Evolutionary conservation across 305 asterid genomes (phyloP), one percentile per base, ranked within the genome.

Genomic region (Withania somnifera): DNA sequence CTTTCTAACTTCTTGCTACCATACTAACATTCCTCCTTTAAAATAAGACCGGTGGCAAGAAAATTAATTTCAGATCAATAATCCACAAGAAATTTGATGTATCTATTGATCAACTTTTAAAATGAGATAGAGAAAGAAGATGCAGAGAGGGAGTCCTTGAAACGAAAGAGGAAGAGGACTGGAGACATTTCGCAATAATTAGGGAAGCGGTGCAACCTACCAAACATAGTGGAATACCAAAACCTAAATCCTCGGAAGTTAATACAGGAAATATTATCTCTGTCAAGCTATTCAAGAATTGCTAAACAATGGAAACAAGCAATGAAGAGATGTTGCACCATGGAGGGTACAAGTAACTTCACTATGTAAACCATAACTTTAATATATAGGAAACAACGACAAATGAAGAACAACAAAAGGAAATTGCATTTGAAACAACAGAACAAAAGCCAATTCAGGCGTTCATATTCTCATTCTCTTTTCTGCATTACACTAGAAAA

Each of bases 401-500:
- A 75, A 64, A 75, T 2, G 26, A 75, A 15, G 22, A 50, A 75
- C 40, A 50, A 26, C 6, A 75, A 50, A 50, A 71, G 40, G 79
- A 32, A 28, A 75, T 45, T 75, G 26, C 79, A 75, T 17, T 75
- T 50, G 42, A 75, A 73, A 75, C 61, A 75, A 26, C 9, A 75
- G 22, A 50, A 50, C 61, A 75, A 50, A 50, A 75, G 10, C 45
- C 45, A 47, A 50, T 75, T 75, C 5, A 47, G 28, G 45, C 28
- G 79, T 75, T 75, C 79, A 50, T 50, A 75, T 50, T 50, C 45
- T 75, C 61, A 75, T 75, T 75, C 61, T 50, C 61, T 75, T 71
- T 10, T 8, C 61, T 24, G 7, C 61, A 15, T 50, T 75, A 75
- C 45, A 75, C 45, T 15, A 24, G 47, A 32, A 17, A 64, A 47